Evolutionary conservation across 306 rosid species (phyloP).

Genomic region (Acacia acuminata): DNA sequence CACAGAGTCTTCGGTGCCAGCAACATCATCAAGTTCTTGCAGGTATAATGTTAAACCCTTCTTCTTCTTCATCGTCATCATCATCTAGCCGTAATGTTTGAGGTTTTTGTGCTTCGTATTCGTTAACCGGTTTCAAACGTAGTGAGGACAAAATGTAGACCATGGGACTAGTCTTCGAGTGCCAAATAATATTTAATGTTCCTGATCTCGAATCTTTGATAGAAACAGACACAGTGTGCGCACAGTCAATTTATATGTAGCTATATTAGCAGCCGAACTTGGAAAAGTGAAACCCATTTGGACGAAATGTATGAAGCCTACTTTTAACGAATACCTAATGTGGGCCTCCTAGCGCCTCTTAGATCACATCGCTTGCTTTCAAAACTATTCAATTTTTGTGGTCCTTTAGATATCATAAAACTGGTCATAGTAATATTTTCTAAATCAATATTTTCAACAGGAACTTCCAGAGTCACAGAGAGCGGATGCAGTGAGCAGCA

Average conservation of each 20-base stretch:
- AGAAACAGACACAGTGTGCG: not conserved
- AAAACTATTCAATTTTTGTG: not conserved
- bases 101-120: not conserved
- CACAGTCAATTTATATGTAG: not conserved
- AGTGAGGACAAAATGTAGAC: not conserved
- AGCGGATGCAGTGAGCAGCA: constrained; percentile 91
- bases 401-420: not conserved
- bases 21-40: constrained; percentile 88
- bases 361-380: not conserved
- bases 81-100: not conserved
- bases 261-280: not conserved
- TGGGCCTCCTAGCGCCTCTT: constrained; percentile 27
- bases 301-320: constrained; percentile 11
- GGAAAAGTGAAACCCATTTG: constrained; percentile 16
- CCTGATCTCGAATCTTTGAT: not conserved
- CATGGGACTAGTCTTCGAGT: constrained; percentile 12
- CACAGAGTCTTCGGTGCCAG: constrained; percentile 97
- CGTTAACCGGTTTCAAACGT: not conserved
- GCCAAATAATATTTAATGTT: constrained; percentile 23
- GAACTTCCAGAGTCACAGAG: constrained; percentile 87
- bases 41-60: constrained; percentile 43
- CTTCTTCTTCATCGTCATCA: not conserved
- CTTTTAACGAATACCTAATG: constrained; percentile 33
- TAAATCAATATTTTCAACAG: constrained; percentile 33
- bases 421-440: not conserved